Percentiles rank a stretch among this genome's conserved stretches.
Conservation (phyloP, 2,329 filamentous ascomycete species). For the Colletotrichum paranaense region DNA sequence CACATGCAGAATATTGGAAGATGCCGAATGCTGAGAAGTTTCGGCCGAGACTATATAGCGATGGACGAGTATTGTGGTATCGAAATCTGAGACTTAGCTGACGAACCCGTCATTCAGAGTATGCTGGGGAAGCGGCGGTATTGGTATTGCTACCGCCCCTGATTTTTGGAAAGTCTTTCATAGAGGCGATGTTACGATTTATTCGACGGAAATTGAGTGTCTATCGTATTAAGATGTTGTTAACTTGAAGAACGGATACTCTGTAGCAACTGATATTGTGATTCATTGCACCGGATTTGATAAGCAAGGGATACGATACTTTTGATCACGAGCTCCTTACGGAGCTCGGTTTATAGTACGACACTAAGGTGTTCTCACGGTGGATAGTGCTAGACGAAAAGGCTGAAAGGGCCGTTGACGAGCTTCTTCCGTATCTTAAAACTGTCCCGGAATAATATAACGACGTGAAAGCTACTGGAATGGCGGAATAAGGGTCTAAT, state of each 20-base stretch:
- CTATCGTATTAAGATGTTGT: conserved; percentile 35
- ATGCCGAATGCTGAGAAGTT: conserved; percentile 38
- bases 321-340: conserved; percentile 37
- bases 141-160: conserved; percentile 45
- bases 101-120: conserved; percentile 22
- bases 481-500: conserved; percentile 36
- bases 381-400: conserved; percentile 36
- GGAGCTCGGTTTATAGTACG: conserved; percentile 6
- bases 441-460: conserved; percentile 16
- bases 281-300: conserved; percentile 41
- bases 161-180: conserved; percentile 48
- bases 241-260: conserved; percentile 35
- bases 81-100: background rate
- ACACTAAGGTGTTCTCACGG: background rate
- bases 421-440: conserved; percentile 35
- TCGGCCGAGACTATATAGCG: conserved; percentile 35
- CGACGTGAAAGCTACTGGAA: background rate
- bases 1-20: conserved; percentile 12
- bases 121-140: conserved; percentile 46
- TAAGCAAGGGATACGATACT: conserved; percentile 37
- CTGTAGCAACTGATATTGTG: conserved; percentile 37
- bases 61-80: background rate
- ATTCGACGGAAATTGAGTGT: conserved; percentile 37
- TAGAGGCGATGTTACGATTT: conserved; percentile 41
- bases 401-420: conserved; percentile 35